phyloP scores from a whole-genome alignment of 2,329 filamentous ascomycete species.

The Pyrenophora tritici-repentis region DNA sequence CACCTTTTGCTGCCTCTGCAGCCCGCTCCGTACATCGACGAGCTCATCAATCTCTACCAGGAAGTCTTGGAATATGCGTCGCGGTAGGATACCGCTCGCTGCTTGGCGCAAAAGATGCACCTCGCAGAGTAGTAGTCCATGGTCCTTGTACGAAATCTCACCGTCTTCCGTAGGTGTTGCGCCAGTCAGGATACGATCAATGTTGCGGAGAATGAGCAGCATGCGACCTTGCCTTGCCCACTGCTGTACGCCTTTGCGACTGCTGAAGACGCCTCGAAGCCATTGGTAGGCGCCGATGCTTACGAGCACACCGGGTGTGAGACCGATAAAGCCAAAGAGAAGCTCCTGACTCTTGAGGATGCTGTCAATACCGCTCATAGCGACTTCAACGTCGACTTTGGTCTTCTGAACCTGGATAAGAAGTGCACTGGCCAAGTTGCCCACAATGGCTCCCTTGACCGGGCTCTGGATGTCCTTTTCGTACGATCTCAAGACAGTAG shows the following conservation, averaged over 20 bases:
- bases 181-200: constrained; percentile 68
- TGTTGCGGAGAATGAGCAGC: constrained; percentile 80
- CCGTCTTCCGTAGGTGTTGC: constrained; percentile 68
- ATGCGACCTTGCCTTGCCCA: constrained; percentile 71
- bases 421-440: constrained; percentile 86
- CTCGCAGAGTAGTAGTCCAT: constrained; percentile 87
- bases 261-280: constrained; percentile 70
- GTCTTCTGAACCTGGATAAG: constrained; percentile 98
- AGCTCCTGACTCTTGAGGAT: constrained; percentile 95
- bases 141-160: constrained; percentile 86
- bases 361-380: constrained; percentile 92
- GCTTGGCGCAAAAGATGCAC: constrained; percentile 79
- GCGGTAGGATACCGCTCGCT: constrained; percentile 70
- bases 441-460: constrained; percentile 78
- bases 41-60: constrained; percentile 86
- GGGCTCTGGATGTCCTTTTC: constrained; percentile 85
- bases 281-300: constrained; percentile 76
- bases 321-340: constrained; percentile 92
- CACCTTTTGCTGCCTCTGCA: constrained; percentile 77
- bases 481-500: constrained; percentile 86
- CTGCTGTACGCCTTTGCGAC: constrained; percentile 68
- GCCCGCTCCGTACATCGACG: constrained; percentile 75
- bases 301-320: constrained; percentile 92
- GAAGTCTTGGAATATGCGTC: constrained; percentile 80
- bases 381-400: constrained; percentile 96